Conservation (phyloP, 2,329 filamentous ascomycete species). For the Lachnellula subtilissima region DNA sequence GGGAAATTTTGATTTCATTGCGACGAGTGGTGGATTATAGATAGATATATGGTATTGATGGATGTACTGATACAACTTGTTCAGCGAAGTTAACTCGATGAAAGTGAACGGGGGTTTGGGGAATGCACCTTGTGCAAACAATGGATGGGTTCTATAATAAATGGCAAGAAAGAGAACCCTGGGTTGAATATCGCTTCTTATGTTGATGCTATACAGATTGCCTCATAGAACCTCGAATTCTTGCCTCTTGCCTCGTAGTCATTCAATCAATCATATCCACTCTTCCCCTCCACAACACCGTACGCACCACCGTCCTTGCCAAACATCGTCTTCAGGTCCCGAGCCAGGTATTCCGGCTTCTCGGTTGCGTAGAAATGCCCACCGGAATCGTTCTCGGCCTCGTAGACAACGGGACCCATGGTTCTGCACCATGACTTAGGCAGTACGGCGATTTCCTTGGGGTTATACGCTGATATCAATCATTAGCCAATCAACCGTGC, state of each 20-base stretch:
- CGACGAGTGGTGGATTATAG: no score
- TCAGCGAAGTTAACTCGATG: no score
- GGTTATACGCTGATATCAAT: slow-evolving; percentile 42
- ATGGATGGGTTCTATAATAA: background rate
- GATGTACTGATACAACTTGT: no score
- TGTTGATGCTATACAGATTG: no score
- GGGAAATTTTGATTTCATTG: no score
- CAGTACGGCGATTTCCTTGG: slow-evolving; percentile 50
- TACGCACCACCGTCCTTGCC: slow-evolving; percentile 44
- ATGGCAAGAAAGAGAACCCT: background rate
- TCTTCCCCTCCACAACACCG: slow-evolving; percentile 26
- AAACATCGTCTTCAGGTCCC: slow-evolving; percentile 56
- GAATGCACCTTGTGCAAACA: background rate
- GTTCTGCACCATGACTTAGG: slow-evolving; percentile 54
- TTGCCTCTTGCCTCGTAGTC: background rate
- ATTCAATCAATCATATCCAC: slow-evolving; percentile 23
- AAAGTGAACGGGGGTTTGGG: background rate
- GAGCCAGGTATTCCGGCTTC: slow-evolving; percentile 46
- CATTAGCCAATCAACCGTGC: background rate
- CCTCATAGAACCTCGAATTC: background rate
- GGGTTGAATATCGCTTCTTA: no score
- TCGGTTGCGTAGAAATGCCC: slow-evolving; percentile 62
- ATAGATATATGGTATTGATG: no score
- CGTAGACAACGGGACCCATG: slow-evolving; percentile 56
- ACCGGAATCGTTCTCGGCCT: slow-evolving; percentile 33